Conservation (phyloP, 2,329 filamentous ascomycete species). For the Talaromyces sp. region DNA sequence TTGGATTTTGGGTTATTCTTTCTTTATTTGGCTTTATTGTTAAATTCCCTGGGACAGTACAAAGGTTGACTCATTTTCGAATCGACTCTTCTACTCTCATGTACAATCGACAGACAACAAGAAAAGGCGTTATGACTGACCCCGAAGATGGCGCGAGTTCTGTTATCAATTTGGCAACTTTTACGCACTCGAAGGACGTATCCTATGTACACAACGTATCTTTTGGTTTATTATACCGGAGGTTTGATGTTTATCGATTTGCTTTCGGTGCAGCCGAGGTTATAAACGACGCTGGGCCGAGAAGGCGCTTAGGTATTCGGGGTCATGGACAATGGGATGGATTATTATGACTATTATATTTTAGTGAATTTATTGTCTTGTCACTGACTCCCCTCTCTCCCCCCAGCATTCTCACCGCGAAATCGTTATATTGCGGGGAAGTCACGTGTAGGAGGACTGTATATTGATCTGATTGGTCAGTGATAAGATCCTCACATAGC, state of each 20-base stretch:
- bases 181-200: background rate
- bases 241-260: conserved; percentile 18
- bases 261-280: conserved; percentile 13
- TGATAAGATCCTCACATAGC: background rate
- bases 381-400: background rate
- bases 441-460: background rate
- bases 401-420: background rate
- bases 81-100: conserved; percentile 16
- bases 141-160: conserved; percentile 3
- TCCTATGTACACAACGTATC: conserved; percentile 14
- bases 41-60: conserved; percentile 4
- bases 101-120: conserved; percentile 19
- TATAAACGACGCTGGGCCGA: conserved; percentile 7
- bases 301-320: conserved; percentile 19
- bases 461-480: background rate
- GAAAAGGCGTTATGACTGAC: conserved; percentile 15
- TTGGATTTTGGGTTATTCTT: conserved; percentile 7
- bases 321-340: conserved; percentile 10
- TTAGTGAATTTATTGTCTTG: background rate
- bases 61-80: conserved; percentile 1
- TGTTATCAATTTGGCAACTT: conserved; percentile 10
- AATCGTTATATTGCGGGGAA: background rate
- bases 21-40: background rate
- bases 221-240: conserved; percentile 9
- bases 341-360: background rate